Conservation (phyloP, 2,329 filamentous ascomycete species). For the Xylariaceae sp. region DNA sequence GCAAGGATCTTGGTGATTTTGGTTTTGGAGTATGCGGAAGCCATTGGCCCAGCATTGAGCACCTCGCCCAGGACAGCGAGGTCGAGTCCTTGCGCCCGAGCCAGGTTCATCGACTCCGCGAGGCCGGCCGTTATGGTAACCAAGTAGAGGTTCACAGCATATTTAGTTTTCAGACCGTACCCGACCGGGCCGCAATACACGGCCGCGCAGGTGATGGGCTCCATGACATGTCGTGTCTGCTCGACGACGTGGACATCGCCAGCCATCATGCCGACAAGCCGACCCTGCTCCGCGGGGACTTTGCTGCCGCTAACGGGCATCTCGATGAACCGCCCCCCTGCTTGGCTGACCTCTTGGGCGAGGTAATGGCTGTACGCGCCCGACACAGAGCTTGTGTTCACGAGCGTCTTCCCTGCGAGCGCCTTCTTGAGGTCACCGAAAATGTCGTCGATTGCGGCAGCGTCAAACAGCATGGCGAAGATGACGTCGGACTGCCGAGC, state of each 20-base stretch:
- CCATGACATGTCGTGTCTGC: slow-evolving; percentile 32
- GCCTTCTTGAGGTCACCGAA: slow-evolving; percentile 33
- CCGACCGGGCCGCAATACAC: slow-evolving; percentile 44
- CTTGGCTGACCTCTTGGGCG: slow-evolving; percentile 28
- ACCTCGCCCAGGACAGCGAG: slow-evolving; percentile 38
- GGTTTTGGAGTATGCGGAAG: slow-evolving; percentile 39
- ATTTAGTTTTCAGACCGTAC: slow-evolving; percentile 41
- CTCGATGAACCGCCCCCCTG: slow-evolving; percentile 41
- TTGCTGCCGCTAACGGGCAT: slow-evolving; percentile 46
- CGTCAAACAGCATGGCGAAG: slow-evolving; percentile 43
- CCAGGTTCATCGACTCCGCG: slow-evolving; percentile 43
- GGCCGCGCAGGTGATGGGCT: slow-evolving; percentile 39
- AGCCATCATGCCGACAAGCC: slow-evolving; percentile 44
- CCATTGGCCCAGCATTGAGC: slow-evolving; percentile 40
- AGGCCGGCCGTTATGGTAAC: slow-evolving; percentile 41
- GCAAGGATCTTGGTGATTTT: slow-evolving; percentile 41
- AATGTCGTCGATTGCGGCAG: slow-evolving; percentile 33
- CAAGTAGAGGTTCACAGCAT: slow-evolving; percentile 41
- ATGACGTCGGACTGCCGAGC: slow-evolving; percentile 38
- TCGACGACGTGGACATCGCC: slow-evolving; percentile 36
- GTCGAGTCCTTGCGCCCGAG: slow-evolving; percentile 41
- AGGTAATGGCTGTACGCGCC: slow-evolving; percentile 36
- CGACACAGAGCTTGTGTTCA: slow-evolving; percentile 42
- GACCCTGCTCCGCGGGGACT: slow-evolving; percentile 41
- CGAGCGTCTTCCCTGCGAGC: slow-evolving; percentile 40